phyloP scores from a whole-genome alignment of 495 filamentous ascomycete genomes.

The Neurospora sp. region DNA sequence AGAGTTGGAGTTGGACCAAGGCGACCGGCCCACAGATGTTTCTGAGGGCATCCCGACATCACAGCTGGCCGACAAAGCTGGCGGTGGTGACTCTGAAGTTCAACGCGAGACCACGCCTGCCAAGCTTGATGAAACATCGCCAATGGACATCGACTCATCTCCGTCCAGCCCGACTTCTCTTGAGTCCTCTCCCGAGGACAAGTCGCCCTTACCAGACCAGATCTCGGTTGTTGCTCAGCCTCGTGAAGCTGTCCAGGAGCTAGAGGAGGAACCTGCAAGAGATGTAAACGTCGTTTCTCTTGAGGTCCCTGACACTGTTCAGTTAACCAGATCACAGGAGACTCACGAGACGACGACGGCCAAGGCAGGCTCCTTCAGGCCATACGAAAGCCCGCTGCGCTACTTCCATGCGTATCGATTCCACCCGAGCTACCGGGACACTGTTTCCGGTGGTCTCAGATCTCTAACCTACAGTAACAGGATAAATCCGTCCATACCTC shows the following conservation, averaged over 20 bases:
- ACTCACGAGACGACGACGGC: background rate
- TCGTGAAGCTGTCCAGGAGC: slow-evolving; percentile 18
- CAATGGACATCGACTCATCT: slow-evolving; percentile 20
- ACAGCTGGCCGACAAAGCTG: background rate
- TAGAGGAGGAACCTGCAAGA: slow-evolving; percentile 16
- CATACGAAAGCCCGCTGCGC: slow-evolving; percentile 76
- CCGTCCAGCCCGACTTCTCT: slow-evolving; percentile 11
- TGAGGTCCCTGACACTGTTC: background rate
- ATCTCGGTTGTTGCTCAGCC: slow-evolving; percentile 18
- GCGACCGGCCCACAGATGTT: background rate
- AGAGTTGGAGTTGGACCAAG: background rate
- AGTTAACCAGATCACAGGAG: slow-evolving; percentile 13
- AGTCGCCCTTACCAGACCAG: slow-evolving; percentile 10
- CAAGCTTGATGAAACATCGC: slow-evolving; percentile 11
- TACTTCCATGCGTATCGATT: slow-evolving; percentile 83
- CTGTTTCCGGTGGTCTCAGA: slow-evolving; percentile 65
- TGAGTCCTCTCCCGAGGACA: slow-evolving; percentile 15
- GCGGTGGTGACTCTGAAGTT: background rate
- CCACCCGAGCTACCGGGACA: slow-evolving; percentile 61
- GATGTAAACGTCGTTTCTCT: slow-evolving; percentile 28
- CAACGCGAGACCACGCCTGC: background rate
- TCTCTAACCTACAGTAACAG: slow-evolving; percentile 89
- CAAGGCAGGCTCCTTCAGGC: slow-evolving; percentile 37
- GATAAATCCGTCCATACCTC: slow-evolving; percentile 59
- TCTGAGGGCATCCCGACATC: background rate